Evolutionary conservation across 768 basidiomycete genomes (phyloP).

Genomic region (Pisolithus albus): DNA sequence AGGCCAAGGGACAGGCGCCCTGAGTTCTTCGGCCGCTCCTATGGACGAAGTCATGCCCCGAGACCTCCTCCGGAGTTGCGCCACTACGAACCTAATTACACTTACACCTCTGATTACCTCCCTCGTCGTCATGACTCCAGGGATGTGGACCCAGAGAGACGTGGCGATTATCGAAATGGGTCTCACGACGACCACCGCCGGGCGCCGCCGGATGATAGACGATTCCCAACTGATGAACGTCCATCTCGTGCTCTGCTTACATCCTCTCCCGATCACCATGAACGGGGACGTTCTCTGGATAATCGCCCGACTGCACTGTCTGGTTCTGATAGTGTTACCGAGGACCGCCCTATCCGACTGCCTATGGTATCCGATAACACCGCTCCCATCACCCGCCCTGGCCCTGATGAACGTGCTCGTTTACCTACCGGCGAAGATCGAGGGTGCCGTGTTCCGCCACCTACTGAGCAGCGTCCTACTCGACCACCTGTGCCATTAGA

Average conservation of each 20-base stretch:
- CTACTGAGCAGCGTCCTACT: constrained; percentile 21
- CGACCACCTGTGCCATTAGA: constrained; percentile 27
- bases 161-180: constrained; percentile 13
- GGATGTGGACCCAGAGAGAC: constrained; percentile 22
- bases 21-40: constrained; percentile 33
- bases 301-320: constrained; percentile 27
- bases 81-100: constrained; percentile 42
- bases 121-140: constrained; percentile 29
- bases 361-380: constrained; percentile 12
- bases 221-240: constrained; percentile 25
- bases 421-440: constrained; percentile 22
- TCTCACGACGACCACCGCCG: constrained; percentile 17
- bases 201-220: constrained; percentile 26
- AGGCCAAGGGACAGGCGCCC: constrained; percentile 31
- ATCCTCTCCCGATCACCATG: constrained; percentile 18
- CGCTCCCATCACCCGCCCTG: constrained; percentile 9
- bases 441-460: constrained; percentile 8
- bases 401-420: constrained; percentile 9
- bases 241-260: constrained; percentile 12
- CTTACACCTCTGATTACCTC: constrained; percentile 29
- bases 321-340: constrained; percentile 16
- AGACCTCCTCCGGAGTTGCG: constrained; percentile 41
- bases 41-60: constrained; percentile 33
- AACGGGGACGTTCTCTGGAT: constrained; percentile 18
- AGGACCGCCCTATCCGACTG: constrained; percentile 16